phyloP scores from a whole-genome alignment of 1,284 basidiomycete genomes.

The Laetiporus sulphureus region DNA sequence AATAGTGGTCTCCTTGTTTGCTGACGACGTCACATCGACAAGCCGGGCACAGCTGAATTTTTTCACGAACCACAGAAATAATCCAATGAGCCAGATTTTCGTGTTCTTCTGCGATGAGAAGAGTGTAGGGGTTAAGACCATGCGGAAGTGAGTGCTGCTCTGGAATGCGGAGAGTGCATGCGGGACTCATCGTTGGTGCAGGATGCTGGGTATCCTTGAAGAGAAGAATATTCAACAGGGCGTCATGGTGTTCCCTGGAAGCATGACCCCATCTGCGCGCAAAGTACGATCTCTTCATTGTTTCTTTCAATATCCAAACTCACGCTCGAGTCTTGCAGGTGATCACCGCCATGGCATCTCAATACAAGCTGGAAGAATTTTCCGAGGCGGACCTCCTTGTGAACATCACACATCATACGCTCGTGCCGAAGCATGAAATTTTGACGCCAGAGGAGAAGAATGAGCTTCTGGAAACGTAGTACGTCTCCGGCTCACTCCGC shows the following conservation, averaged over 20 bases:
- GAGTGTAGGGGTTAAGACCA: slow-evolving; percentile 91
- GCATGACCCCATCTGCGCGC: slow-evolving; percentile 93
- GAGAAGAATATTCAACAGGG: slow-evolving; percentile 87
- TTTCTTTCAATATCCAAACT: slow-evolving; percentile 5
- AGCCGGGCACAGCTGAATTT: slow-evolving; percentile 88
- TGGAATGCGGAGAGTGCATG: too few species aligned
- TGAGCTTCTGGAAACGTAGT: slow-evolving; percentile 89
- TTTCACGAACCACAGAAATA: slow-evolving; percentile 69
- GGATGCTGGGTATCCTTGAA: slow-evolving; percentile 82
- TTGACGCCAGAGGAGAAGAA: slow-evolving; percentile 85
- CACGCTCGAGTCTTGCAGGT: slow-evolving; percentile 48
- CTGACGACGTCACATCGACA: too few species aligned
- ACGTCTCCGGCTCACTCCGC: slow-evolving; percentile 29
- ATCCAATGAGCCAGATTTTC: slow-evolving; percentile 80
- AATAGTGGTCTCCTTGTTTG: too few species aligned
- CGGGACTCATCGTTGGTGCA: slow-evolving; percentile 26
- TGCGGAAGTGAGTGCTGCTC: slow-evolving; percentile 79
- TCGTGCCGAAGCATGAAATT: slow-evolving; percentile 93
- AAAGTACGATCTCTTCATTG: slow-evolving; percentile 53
- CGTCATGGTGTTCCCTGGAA: slow-evolving; percentile 93
- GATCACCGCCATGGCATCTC: slow-evolving; percentile 79
- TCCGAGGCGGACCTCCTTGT: slow-evolving; percentile 95
- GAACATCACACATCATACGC: slow-evolving; percentile 94
- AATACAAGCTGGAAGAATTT: slow-evolving; percentile 93
- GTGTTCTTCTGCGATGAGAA: slow-evolving; percentile 91